phyloP scores from a whole-genome alignment of 2,329 filamentous ascomycete genomes.

The Lasiodiplodia sp. region DNA sequence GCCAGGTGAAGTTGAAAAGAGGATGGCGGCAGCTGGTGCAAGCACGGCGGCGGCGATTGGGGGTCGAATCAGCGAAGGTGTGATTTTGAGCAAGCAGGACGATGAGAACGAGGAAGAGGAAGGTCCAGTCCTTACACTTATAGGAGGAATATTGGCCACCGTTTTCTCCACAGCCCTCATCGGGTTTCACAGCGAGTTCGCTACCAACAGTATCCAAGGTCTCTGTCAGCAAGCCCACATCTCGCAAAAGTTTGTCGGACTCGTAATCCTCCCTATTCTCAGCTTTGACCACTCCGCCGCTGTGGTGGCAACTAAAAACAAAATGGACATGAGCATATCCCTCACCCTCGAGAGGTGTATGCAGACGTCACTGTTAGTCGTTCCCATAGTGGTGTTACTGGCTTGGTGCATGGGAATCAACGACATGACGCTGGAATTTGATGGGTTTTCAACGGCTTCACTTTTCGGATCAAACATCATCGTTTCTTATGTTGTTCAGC shows the following conservation, averaged over 20 bases:
- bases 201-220: conserved; percentile 64
- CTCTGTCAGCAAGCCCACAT: conserved; percentile 40
- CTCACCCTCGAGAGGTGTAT: conserved; percentile 70
- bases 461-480: no score
- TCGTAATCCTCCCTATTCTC: conserved; percentile 70
- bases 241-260: conserved; percentile 67
- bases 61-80: conserved; percentile 57
- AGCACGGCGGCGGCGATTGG: no score
- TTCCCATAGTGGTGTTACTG: conserved; percentile 67
- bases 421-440: neutral
- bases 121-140: conserved; percentile 74
- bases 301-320: conserved; percentile 70
- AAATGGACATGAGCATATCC: conserved; percentile 71
- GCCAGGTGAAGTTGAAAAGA: no score
- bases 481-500: no score
- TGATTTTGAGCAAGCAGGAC: conserved; percentile 47
- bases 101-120: conserved; percentile 74
- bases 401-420: conserved; percentile 55
- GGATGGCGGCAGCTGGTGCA: no score
- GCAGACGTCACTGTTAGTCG: conserved; percentile 70
- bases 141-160: conserved; percentile 76
- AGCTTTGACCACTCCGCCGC: neutral
- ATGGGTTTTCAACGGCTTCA: neutral
- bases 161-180: conserved; percentile 76
- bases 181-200: conserved; percentile 75